Base-by-base conservation (phyloP, 1,284 basidiomycete genomes). In the Psilocybe mexicana region DNA sequence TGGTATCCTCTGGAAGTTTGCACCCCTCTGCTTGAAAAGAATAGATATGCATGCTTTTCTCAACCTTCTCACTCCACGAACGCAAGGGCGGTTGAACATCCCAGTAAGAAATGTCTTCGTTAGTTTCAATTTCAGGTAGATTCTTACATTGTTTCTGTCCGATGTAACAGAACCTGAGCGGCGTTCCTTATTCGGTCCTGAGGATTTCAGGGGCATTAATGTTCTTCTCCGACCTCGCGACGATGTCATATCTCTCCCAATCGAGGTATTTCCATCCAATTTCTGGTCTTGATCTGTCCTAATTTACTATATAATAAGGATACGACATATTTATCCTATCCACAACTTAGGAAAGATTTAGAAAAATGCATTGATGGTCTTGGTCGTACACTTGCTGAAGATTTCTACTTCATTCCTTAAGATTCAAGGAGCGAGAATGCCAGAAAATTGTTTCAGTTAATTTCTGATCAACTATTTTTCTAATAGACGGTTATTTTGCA, bases 1-100 rank as follows among this genome's bases (percentile, higher is more conserved):
- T 96, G 92, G 86, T 82, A 87, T 67, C 86, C 87, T 3, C 73
- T 95, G 8, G 74, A 83, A 47, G 66, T 71, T 18, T 93, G 90
- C 64, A 72, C 73, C n/a, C 74, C 81, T 0, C 68, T 85, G 18
- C 76, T 96, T 6, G 84, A 93, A 53, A 75, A 75, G 61, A 73
- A 86, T 66, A 80, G 85, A 65, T 90, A 91, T 70, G 85, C 84
- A 2, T 83, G 82, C 58, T 92, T 94, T 64, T 78, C 84, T 2
- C 71, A 83, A 48, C 84, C 87, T n/a, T 79, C 81, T 36, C 79
- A 81, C 61, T 87, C 83, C 1, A 69, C 36, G 23, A 54, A 47
- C 46, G 78, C 18, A 67, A 23, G 72, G 51, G 63, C 67, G 60
- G 61, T 69, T 62, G 62, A 69, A 24, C 61, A 67, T 2, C 54